Evolutionary conservation across 2,329 filamentous ascomycete genomes (phyloP).

Genomic region (Talaromyces funiculosus): DNA sequence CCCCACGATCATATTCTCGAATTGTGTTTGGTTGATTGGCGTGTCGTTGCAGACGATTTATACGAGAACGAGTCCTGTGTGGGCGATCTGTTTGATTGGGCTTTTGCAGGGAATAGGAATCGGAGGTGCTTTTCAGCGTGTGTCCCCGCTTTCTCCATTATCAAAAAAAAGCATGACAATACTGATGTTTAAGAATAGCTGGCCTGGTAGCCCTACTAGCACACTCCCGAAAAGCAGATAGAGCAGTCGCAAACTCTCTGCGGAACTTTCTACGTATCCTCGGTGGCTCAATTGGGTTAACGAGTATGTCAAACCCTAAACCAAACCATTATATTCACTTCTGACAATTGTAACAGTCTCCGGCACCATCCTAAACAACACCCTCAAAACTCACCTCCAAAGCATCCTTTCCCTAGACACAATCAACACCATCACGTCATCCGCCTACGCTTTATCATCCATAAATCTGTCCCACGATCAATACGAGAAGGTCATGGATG

Average conservation of each 20-base stretch:
- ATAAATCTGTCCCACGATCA: neutral
- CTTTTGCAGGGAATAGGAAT: conserved; percentile 7
- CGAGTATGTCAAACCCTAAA: neutral
- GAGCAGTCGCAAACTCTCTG: conserved; percentile 8
- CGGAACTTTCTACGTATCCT: conserved; percentile 10
- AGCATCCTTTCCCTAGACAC: neutral
- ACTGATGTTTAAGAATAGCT: neutral
- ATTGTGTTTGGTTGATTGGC: conserved; percentile 5
- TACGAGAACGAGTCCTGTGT: neutral
- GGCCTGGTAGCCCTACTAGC: conserved; percentile 5
- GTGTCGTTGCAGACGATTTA: conserved; percentile 6
- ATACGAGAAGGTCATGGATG: neutral
- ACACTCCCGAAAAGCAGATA: conserved; percentile 8
- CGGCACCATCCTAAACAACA: conserved; percentile 11
- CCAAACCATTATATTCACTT: neutral
- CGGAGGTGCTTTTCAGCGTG: conserved; percentile 6
- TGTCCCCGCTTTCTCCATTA: neutral
- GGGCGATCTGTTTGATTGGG: conserved; percentile 9
- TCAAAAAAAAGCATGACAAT: neutral
- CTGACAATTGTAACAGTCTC: neutral
- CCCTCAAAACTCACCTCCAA: neutral
- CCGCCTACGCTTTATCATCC: neutral
- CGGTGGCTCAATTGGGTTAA: conserved; percentile 8
- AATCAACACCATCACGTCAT: conserved; percentile 8
- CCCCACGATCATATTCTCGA: neutral